A percentile compares a stretch with the other conserved stretches of the same genome.
These are phyloP conservation scores for Chaetothyriales sp. DNA, from an alignment of 2,329 filamentous ascomycete genomes.

Conservation along the genomic window DNA sequence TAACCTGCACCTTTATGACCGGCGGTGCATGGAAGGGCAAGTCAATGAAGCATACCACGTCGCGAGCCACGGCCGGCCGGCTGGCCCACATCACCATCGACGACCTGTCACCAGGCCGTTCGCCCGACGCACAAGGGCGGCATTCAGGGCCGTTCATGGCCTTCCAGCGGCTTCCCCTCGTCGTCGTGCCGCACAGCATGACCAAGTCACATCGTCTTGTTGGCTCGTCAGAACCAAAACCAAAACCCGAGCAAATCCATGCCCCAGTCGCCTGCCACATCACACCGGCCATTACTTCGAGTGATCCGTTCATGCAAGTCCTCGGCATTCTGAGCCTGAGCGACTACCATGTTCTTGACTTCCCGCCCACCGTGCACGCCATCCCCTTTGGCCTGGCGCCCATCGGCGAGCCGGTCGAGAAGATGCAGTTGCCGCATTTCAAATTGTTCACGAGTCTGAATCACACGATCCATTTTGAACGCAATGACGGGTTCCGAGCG, in stretches of 20 bases:
- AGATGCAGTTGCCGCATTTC: slow-evolving; percentile 2
- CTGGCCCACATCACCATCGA: slow-evolving; percentile 13
- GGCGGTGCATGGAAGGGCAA: slow-evolving; percentile 10
- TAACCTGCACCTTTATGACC: slow-evolving; percentile 12
- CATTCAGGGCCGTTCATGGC: slow-evolving; percentile 15
- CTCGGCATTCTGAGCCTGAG: slow-evolving; percentile 14
- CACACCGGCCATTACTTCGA: background rate
- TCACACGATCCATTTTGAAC: slow-evolving; percentile 16
- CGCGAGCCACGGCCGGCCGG: slow-evolving; percentile 3
- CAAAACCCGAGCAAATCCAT: slow-evolving; percentile 7
- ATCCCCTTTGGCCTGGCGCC: slow-evolving; percentile 6
- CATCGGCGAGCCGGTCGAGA: slow-evolving; percentile 10
- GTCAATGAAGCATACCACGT: slow-evolving; percentile 11
- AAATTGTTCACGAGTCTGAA: slow-evolving; percentile 18
- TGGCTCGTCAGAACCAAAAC: too few species aligned
- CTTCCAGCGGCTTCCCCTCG: slow-evolving; percentile 14
- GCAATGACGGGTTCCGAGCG: slow-evolving; percentile 14
- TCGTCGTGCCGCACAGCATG: slow-evolving; percentile 5
- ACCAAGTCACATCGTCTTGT: slow-evolving; percentile 1
- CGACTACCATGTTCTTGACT: slow-evolving; percentile 16
- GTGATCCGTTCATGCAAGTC: slow-evolving; percentile 7
- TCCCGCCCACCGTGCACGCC: slow-evolving; percentile 10
- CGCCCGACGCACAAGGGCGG: background rate
- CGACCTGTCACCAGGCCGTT: slow-evolving; percentile 9
- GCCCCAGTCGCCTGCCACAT: slow-evolving; percentile 9